Evolutionary conservation across 495 filamentous ascomycete genomes (phyloP).

Genomic region (Penicillium desertorum): DNA sequence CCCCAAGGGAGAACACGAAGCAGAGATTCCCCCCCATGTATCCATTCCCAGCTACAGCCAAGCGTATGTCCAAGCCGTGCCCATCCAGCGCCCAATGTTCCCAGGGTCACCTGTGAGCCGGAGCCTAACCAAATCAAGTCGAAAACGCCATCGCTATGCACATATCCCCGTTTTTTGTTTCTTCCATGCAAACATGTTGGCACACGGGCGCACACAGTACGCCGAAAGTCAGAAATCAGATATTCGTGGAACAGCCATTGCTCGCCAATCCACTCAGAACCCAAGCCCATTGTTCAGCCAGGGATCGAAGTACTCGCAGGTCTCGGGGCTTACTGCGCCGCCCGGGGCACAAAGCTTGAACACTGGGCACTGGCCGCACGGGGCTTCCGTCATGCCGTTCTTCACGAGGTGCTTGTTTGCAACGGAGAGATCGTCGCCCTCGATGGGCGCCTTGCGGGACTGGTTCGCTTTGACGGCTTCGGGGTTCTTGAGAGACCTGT

Average conservation of each 20-base stretch:
- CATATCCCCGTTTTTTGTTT: conserved; percentile 18
- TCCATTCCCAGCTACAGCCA: not conserved
- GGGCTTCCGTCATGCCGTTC: conserved; percentile 80
- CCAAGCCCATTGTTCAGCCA: conserved; percentile 61
- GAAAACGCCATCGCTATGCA: conserved; percentile 50
- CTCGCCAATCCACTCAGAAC: conserved; percentile 29
- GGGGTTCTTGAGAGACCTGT: conserved; percentile 47
- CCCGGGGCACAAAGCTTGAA: conserved; percentile 87
- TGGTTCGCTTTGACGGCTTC: conserved; percentile 42
- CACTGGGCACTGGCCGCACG: conserved; percentile 92
- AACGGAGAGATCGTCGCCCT: conserved; percentile 26
- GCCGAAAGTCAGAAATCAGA: conserved; percentile 9
- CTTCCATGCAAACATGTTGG: conserved; percentile 20
- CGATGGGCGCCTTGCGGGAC: conserved; percentile 36
- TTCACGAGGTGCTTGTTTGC: conserved; percentile 32
- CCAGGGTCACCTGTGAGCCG: conserved; percentile 1
- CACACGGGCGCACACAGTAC: conserved; percentile 10
- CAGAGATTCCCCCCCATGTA: not conserved
- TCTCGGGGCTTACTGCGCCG: conserved; percentile 82
- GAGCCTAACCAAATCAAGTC: conserved; percentile 24
- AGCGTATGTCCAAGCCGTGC: conserved; percentile 13
- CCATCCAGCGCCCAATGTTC: conserved; percentile 7
- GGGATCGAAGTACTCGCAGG: conserved; percentile 83
- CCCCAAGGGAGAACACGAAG: not conserved
- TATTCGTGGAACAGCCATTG: not conserved